A percentile compares a stretch with the other conserved stretches of the same genome.
These are phyloP conservation scores for Ormosia semicastrata DNA, from an alignment of 306 rosid genomes.

Conservation along the genomic window DNA sequence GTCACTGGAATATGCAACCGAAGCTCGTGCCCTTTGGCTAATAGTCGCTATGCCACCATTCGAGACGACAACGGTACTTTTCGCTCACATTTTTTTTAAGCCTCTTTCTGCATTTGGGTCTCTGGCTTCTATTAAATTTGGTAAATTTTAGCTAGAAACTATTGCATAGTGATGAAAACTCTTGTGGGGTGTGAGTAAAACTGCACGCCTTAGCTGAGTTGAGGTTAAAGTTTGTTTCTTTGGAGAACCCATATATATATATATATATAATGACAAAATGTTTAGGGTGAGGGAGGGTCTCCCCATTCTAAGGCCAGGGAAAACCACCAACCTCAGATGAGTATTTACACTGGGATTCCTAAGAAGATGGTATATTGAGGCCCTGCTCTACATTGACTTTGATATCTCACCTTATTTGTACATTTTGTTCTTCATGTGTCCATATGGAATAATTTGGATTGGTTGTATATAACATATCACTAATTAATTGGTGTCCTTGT, in stretches of 20 bases:
- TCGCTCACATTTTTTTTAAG: background rate
- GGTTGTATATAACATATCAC: background rate
- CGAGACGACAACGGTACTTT: conserved; percentile 76
- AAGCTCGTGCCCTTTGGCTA: conserved; percentile 91
- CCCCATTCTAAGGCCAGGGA: no score
- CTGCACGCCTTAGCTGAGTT: background rate
- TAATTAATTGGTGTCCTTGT: background rate
- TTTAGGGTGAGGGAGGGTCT: no score
- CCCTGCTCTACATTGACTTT: background rate
- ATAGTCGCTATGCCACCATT: conserved; percentile 95
- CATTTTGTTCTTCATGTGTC: background rate
- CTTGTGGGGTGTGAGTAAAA: conserved; percentile 2
- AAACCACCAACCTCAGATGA: no score
- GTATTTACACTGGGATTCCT: no score
- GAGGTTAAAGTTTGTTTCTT: background rate
- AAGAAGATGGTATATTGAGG: background rate
- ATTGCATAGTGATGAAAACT: background rate
- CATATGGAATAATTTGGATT: conserved; percentile 1
- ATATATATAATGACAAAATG: no score
- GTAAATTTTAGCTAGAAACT: background rate
- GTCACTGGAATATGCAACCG: conserved; percentile 89
- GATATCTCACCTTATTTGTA: background rate
- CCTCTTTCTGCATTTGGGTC: background rate
- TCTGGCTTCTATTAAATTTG: background rate
- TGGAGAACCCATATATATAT: background rate